Conservation (phyloP, 352 stramenopile species). For the Globisporangium cystogenes region DNA sequence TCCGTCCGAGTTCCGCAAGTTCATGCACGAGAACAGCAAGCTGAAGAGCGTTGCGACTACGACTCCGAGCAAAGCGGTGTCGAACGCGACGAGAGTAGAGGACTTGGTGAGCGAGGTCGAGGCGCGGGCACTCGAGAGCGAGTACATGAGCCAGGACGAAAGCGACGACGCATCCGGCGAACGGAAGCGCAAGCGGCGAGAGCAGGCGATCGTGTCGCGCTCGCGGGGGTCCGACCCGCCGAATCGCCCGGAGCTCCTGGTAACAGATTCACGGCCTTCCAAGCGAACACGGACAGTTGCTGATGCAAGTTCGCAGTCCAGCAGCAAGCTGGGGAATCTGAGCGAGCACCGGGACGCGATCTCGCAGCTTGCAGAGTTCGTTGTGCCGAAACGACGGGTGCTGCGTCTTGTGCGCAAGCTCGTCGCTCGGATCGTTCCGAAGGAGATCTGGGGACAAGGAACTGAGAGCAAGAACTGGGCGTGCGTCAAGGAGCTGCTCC, state of each 20-base stretch:
- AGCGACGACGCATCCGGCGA: conserved; percentile 11
- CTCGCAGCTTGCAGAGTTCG: conserved; percentile 27
- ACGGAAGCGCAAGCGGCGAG: conserved; percentile 41
- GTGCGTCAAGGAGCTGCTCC: conserved; percentile 39
- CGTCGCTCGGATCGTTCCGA: conserved; percentile 45
- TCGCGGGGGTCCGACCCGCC: conserved; percentile 22
- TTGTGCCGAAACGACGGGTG: conserved; percentile 38
- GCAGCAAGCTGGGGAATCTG: conserved; percentile 21
- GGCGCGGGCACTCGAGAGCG: conserved; percentile 32
- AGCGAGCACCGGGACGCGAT: conserved; percentile 54
- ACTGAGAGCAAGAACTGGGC: conserved; percentile 42
- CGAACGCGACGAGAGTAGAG: not conserved
- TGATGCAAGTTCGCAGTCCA: not conserved
- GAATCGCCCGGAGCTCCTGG: not conserved
- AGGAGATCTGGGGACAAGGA: conserved; percentile 39
- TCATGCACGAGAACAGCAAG: conserved; percentile 32
- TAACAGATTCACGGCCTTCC: not conserved
- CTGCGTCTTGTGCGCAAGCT: conserved; percentile 48
- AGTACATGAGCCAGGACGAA: conserved; percentile 55
- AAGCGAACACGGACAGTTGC: not conserved
- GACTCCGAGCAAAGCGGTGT: conserved; percentile 1
- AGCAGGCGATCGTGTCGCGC: conserved; percentile 41
- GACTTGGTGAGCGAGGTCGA: conserved; percentile 17
- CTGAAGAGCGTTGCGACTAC: conserved; percentile 21
- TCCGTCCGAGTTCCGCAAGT: conserved; percentile 28